Evolutionary conservation across 208 protist genomes (phyloP), one percentile per base, ranked within the genome.

Genomic region (Wallacemonas collosoma): DNA sequence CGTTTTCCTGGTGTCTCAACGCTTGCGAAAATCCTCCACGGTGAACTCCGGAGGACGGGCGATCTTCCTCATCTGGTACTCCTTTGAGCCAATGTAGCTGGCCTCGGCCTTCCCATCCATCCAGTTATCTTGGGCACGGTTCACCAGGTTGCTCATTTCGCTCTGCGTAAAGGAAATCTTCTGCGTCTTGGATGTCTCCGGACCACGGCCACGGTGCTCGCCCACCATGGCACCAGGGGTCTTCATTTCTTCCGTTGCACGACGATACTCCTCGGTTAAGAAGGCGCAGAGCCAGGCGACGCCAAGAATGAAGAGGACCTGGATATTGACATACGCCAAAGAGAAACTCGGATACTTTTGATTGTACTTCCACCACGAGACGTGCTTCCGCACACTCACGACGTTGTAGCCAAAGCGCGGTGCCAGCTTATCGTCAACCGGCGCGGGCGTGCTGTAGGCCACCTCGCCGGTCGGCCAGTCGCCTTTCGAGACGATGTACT

Each of bases 341-440:
- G 91, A 95, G 48, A 95, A 76, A 41, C 88, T 87, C 0, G 91
- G 91, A 62, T 91, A 86, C 66, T 88, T 85, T 61, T 90, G 91
- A 67, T 94, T 92, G 76, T 94, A 89, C 80, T 93, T 87, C 88
- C 91, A 95, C 91, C 91, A 95, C 56, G 91, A 94, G 50, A 93
- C 85, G 67, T 89, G 76, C 71, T 95, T 95, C 70, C 88, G 87
- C 47, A 95, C 91, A 70, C 92, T 87, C 75, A 95, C 87, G 4
- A 95, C 78, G 64, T 95, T 93, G 71, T 95, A 95, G 15, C 91
- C 91, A 35, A 95, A 95, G 15, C 91, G 88, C 1, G 91, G 88
- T 2, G 84, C 83, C 1, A 95, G 73, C 60, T 89, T 90, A 54
- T 86, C 85, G 43, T 93, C 87, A 0, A 83, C 75, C 0, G 91